Base-by-base conservation (phyloP, 164 flowering plant genomes). In the Stephania cephalantha region DNA sequence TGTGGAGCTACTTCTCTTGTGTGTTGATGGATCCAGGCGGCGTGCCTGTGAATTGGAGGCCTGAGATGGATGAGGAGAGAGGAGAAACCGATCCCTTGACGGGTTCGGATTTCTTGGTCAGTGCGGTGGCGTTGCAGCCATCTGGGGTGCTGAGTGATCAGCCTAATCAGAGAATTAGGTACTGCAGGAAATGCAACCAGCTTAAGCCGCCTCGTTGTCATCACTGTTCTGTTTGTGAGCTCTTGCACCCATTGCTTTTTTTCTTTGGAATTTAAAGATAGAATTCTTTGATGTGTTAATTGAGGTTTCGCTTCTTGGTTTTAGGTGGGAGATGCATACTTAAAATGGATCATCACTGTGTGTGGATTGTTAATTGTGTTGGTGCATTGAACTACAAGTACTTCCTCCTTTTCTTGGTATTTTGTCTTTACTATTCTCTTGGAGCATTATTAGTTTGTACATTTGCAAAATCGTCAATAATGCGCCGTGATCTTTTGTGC, bases 311-410 rank as follows among this genome's bases (percentile, higher is more conserved):
- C 1, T 46, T 53, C 2, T 44, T 66, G 65, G 68, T 79, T 78
- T 67, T 82, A 96, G 99, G 99, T 88, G 99, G 99, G 75, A 91
- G 99, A 81, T 96, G 99, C 81, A 83, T 96, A 30, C 85, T 96
- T 74, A 96, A 96, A 84, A 96, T 96, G 99, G 99, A 96, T 79
- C 99, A 96, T 83, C 99, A 96, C 72, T 96, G 99, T 80, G 98
- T 96, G 6, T 96, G 99, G 99, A 98, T 96, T 65, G 99, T 96
- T 63, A 96, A 96, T 80, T 96, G 99, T 77, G 94, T 96, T 45
- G 99, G 99, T 65, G 99, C 99, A 22, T 76, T 90, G 79, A 96
- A 96, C 81, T 96, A 96, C 81, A 95, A 95, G 84, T 91, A 85
- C 74, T 95, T 95, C 84, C 98, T 95, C 80, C 97, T 95, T 74